phyloP scores from a whole-genome alignment of 768 basidiomycete species.

The Pisolithus sp. region DNA sequence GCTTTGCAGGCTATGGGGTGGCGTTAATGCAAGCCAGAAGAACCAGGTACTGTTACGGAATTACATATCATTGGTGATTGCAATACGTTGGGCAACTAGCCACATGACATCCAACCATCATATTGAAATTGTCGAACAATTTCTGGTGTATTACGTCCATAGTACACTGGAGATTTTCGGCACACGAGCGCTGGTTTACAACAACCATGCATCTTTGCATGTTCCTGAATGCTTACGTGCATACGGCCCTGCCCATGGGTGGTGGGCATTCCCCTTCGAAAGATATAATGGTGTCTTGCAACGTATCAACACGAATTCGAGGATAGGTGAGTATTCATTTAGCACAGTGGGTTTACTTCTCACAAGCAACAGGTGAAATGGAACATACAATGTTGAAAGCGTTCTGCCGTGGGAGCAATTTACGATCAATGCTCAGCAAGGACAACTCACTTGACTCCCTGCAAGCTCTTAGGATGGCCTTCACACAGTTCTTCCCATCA shows the following conservation, averaged over 20 bases:
- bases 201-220: conserved; percentile 39
- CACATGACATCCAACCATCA: neutral
- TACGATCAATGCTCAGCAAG: too few species aligned
- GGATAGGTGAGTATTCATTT: conserved; percentile 18
- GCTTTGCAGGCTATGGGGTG: conserved; percentile 24
- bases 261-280: conserved; percentile 25
- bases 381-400: too few species aligned
- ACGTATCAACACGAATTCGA: conserved; percentile 22
- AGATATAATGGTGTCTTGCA: conserved; percentile 28
- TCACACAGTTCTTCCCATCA: too few species aligned
- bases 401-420: too few species aligned
- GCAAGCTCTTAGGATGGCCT: too few species aligned
- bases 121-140: neutral
- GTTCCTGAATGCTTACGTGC: conserved; percentile 20
- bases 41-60: neutral
- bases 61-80: neutral
- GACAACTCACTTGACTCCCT: too few species aligned
- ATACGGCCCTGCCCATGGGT: conserved; percentile 25
- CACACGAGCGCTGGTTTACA: conserved; percentile 5
- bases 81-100: neutral
- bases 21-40: neutral
- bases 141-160: neutral
- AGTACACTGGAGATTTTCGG: neutral
- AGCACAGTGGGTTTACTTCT: too few species aligned
- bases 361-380: too few species aligned